Evolutionary conservation across 1,284 basidiomycete species (phyloP).

Genomic region (Ustilago trichophora): DNA sequence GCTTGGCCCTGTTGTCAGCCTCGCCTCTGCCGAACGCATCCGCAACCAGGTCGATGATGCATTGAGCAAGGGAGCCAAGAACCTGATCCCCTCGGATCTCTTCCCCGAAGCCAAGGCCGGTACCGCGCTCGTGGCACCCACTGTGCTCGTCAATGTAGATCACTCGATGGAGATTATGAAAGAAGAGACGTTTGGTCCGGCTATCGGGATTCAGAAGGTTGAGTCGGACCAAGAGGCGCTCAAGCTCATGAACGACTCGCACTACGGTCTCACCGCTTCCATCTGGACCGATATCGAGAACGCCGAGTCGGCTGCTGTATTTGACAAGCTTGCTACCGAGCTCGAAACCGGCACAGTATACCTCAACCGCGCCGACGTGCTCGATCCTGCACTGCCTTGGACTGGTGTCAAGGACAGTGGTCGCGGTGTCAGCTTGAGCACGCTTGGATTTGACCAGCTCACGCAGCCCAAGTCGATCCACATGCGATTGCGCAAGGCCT

Average conservation of each 20-base stretch:
- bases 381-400: conserved; percentile 93
- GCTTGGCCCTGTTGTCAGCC: conserved; percentile 88
- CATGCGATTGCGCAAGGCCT: conserved; percentile 49
- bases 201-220: conserved; percentile 89
- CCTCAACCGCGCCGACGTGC: conserved; percentile 76
- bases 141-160: conserved; percentile 85
- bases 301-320: conserved; percentile 74
- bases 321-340: conserved; percentile 76
- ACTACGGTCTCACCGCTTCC: conserved; percentile 89
- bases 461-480: conserved; percentile 51
- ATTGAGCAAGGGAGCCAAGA: conserved; percentile 20
- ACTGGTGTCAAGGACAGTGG: conserved; percentile 92
- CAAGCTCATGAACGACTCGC: conserved; percentile 92
- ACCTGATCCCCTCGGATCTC: conserved; percentile 66
- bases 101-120: conserved; percentile 74
- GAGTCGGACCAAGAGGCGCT: conserved; percentile 85
- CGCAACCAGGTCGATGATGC: conserved; percentile 86
- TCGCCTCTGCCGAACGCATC: conserved; percentile 83
- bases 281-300: conserved; percentile 82
- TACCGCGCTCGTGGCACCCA: conserved; percentile 85
- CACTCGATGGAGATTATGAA: conserved; percentile 94
- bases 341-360: conserved; percentile 91
- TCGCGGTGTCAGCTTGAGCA: conserved; percentile 85
- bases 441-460: conserved; percentile 72
- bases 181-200: conserved; percentile 77